Evolutionary conservation across 805 yeast species (phyloP), one percentile per base, ranked within the genome.

Genomic region (Schizosaccharomyces cryophilus): DNA sequence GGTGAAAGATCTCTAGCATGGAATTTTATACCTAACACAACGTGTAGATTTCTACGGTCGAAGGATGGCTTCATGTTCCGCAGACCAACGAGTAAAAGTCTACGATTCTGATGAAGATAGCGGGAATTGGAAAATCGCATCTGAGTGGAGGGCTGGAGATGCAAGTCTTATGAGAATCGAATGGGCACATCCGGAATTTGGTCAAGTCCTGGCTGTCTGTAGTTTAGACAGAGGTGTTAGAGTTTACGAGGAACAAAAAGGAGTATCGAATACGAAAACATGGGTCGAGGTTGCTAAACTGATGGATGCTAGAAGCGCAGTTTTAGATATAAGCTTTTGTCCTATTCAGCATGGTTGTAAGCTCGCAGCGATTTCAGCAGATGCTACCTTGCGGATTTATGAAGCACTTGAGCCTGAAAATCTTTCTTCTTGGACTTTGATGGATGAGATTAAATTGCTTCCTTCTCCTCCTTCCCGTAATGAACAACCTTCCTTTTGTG

Each of bases 131-230:
- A 79, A 79, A 21, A 72, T 86, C 62, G 82, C 83, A 67, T 96
- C 90, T 71, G 82, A 85, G 59, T 93, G 96, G 94, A 85, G 85
- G 65, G 97, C 97, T 0, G 98, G 93, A 69, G 96, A 93, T 66
- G 82, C 95, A 6, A 80, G 88, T 62, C 80, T 93, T 30, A 85
- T 87, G 24, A 80, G 84, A 65, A 75, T 93, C 9, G 81, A 82
- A 58, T 93, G 96, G 94, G 96, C 97, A 0, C 84, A 87, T 60
- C 98, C 98, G 1, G 94, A 90, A 70, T 88, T 81, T 71, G 94
- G 95, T 7, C 86, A 86, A 67, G 74, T 93, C 2, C 71, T 93
- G 29, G 95, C 95, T 1, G 80, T 93, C 30, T 88, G 89, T 42
- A 86, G 96, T 0, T 87, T 84, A 70, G 99, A 93, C 68, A 78